Base-by-base conservation (phyloP, 202 grass and related monocot species). In the Schoenoplectus tabernaemontani region DNA sequence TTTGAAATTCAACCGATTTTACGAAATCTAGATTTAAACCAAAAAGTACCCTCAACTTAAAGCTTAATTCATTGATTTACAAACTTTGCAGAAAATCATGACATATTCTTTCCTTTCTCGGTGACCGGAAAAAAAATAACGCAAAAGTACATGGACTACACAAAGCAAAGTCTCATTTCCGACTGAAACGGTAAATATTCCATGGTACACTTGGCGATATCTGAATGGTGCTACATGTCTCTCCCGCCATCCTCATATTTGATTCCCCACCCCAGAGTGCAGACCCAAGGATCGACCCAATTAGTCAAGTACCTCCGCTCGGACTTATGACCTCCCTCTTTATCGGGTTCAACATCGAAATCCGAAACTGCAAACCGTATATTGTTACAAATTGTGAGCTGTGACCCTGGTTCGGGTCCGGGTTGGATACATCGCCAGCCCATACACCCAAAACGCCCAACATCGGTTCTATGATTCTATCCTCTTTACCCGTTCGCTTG, bases 231-330 rank as follows among this genome's bases (percentile, higher is more conserved):
- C 57, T 12, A 80, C 57, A 42, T 20, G 78, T 65, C 78, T 36
- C 78, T 65, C 78, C 78, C 78, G 34, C 41, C 59, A 11, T 74
- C 23, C 59, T 57, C 62, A 61, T 23, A 39, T 69, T 69, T 69
- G 65, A 69, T n/a, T 80, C 78, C 81, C 53, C 44, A 30, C 62
- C 50, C 46, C 28, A 24, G 66, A 73, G n/a, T n/a, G n/a, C n/a
- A n/a, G n/a, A n/a, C n/a, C n/a, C n/a, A n/a, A n/a, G n/a, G n/a
- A n/a, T n/a, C n/a, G n/a, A 77, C 16, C 77, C 51, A 39, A 47
- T 77, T 64, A n/a, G n/a, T n/a, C n/a, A n/a, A n/a, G n/a, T 54
- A 88, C 86, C 56, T 91, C 86, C 72, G 64, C 34, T 23, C 16
- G 20, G 13, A 60, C 13, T 8, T 79, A 47, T 15, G 63, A 75